Base-by-base conservation (phyloP, 805 yeast genomes). In the Teunomyces atbi region DNA sequence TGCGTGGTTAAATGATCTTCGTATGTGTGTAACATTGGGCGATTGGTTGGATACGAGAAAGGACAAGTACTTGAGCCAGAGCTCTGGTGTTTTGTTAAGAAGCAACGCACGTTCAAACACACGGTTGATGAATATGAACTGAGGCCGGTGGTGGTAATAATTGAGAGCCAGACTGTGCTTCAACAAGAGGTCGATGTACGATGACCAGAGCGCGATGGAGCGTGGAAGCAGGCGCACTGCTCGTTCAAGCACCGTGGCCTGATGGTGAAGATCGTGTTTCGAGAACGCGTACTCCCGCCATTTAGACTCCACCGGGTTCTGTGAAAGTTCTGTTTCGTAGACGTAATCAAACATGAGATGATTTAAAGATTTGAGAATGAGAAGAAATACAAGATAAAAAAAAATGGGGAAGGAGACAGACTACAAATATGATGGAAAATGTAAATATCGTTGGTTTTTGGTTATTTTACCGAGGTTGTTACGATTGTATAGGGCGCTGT, bases 151-250 rank as follows among this genome's bases (percentile, higher is more conserved):
- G 41, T 57, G 54, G 28, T 60, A 53, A 4, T 68, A 66, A 50
- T 62, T 59, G 16, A 68, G 46, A 2, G 51, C 50, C 8, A 55
- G 44, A 5, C 69, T 53, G 11, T 64, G 50, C 2, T 59, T 60
- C 0, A 69, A 50, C 20, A 83, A 59, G 20, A 76, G 51, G 18
- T 72, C 73, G 19, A 82, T 51, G 52, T 80, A 82, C 7, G 60
- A 35, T 46, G 64, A 62, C 89, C 89, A 84, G 19, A 85, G 56
- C 51, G 78, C 75, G 50, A 74, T 74, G 2, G 82, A 77, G 42
- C 77, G 59, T 6, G 68, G 70, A 11, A 80, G 55, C 8, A 60
- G 55, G 6, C 54, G 51, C 12, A 78, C 73, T 0, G 86, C 83
- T 57, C 94, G 60, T 47, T 72, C 76, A 44, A 77, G 57, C 1